These are phyloP conservation scores for Phytopythium sindhum DNA, from an alignment of 352 stramenopile genomes.

Conservation along the genomic window DNA sequence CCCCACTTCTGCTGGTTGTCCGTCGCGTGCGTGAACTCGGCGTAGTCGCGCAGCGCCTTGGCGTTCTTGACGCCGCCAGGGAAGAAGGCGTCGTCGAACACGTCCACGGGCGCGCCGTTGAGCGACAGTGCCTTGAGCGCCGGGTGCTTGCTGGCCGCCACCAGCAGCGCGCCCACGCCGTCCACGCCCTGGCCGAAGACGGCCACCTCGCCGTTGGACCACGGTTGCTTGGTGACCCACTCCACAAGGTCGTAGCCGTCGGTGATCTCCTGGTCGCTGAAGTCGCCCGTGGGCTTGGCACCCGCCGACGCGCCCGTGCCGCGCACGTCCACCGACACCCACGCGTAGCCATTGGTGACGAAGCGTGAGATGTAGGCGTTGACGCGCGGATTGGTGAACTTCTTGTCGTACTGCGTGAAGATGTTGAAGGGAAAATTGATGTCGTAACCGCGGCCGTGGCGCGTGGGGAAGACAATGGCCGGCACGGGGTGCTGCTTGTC, in stretches of 20 bases:
- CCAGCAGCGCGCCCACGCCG: conserved; percentile 59
- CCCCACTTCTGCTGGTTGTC: conserved; percentile 74
- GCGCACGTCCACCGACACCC: conserved; percentile 73
- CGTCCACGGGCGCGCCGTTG: conserved; percentile 63
- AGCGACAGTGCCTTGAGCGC: conserved; percentile 73
- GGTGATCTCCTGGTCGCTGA: conserved; percentile 61
- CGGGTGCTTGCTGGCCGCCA: conserved; percentile 53
- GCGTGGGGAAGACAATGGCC: conserved; percentile 68
- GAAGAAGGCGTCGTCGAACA: conserved; percentile 72
- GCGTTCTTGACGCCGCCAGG: conserved; percentile 72
- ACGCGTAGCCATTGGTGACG: conserved; percentile 69
- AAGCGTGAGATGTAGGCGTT: conserved; percentile 73
- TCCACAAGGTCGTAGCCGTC: conserved; percentile 78
- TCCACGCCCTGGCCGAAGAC: conserved; percentile 72
- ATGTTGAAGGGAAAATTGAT: conserved; percentile 78
- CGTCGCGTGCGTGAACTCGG: conserved; percentile 71
- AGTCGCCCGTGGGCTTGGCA: conserved; percentile 58
- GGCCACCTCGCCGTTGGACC: conserved; percentile 77
- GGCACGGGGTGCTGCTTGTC: conserved; percentile 57
- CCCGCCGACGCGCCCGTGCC: conserved; percentile 73
- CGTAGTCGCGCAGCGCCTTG: conserved; percentile 61
- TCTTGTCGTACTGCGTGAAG: conserved; percentile 58
- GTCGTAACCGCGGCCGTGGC: conserved; percentile 75
- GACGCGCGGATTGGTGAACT: conserved; percentile 80
- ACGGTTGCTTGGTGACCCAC: conserved; percentile 75